These are phyloP conservation scores for Spergularia marina DNA, from an alignment of 148 eudicot genomes.

Conservation along the genomic window DNA sequence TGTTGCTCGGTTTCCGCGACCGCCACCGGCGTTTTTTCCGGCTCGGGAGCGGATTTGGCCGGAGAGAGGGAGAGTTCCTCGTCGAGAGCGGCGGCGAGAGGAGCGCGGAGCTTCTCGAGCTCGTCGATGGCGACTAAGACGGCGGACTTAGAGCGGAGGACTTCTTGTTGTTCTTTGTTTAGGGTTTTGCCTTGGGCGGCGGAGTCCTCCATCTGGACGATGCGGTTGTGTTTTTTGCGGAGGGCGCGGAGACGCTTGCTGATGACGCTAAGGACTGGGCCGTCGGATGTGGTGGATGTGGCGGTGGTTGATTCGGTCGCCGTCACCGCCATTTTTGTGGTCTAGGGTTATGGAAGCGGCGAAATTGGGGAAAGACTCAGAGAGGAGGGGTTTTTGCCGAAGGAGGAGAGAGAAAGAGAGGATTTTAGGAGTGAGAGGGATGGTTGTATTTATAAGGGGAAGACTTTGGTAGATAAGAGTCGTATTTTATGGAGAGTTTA, in stretches of 20 bases:
- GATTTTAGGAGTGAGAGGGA: neutral
- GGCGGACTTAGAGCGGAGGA: slow-evolving; percentile 58
- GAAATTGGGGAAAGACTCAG: neutral
- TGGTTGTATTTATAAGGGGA: neutral
- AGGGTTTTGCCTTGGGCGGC: slow-evolving; percentile 56
- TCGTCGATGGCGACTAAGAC: slow-evolving; percentile 61
- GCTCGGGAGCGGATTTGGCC: neutral
- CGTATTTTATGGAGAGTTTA: neutral
- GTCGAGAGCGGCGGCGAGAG: slow-evolving; percentile 49
- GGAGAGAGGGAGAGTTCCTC: slow-evolving; percentile 53
- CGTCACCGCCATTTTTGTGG: slow-evolving; percentile 25
- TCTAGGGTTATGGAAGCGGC: slow-evolving; percentile 5
- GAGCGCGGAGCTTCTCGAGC: slow-evolving; percentile 70
- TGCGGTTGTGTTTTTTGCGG: slow-evolving; percentile 72
- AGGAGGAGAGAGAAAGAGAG: neutral
- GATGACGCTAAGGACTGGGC: slow-evolving; percentile 74
- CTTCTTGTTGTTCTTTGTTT: slow-evolving; percentile 70
- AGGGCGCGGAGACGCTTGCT: slow-evolving; percentile 79
- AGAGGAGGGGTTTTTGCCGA: neutral
- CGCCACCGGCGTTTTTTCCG: too few relatives aligned
- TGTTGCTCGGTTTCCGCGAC: neutral
- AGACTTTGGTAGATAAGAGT: neutral
- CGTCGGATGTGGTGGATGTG: slow-evolving; percentile 33
- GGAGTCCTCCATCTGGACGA: slow-evolving; percentile 65
- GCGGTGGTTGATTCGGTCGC: slow-evolving; percentile 30